Evolutionary conservation across 225 moss, liverwort and hornwort genomes (phyloP), one percentile per base, ranked within the genome.

Genomic region (Sphagnum tenellum): DNA sequence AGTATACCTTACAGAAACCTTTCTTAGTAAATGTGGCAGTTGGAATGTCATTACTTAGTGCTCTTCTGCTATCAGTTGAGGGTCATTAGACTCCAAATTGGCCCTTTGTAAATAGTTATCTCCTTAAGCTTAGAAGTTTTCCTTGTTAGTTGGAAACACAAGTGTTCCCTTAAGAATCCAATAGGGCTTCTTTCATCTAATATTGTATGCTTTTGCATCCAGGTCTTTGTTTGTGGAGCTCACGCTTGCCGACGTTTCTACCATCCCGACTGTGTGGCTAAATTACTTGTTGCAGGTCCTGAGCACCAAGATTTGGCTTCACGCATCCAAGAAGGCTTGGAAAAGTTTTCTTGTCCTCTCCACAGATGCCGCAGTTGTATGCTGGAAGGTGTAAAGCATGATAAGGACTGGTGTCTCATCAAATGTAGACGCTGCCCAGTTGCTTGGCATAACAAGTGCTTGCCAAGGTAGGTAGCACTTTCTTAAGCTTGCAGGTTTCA

Each of bases 381-480:
- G 14, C 0, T 66, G 72, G 66, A 59, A 10, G 77, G 73, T 74
- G 74, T 74, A 74, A 77, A 80, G 59, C 63, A 50, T 49, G 49
- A 63, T 4, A 59, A 62, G 14, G n/a, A 49, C 29, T 62, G 69
- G 48, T 55, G 62, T 60, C 72, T 83, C 48, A 72, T 83, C 47
- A 80, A 83, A 56, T 83, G 79, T 70, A 70, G 83, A 63, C 83
- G 83, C 8, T 83, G 83, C 68, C 83, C 83, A 4, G n/a, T 11
- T 57, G 83, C 83, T 45, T 83, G 83, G 79, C 79, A 83, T 48
- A 49, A 57, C 66, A 74, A 79, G 63, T 83, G 83, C 59, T 75
- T 83, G 75, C 83, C 83, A 54, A 56, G 50, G 83, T 83, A 74
- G 9, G 52, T 52, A 6, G 9, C 52, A 5, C 52, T 52, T 9